Evolutionary conservation across 306 rosid genomes (phyloP), one percentile per base, ranked within the genome.

Genomic region (Ammopiptanthus mongolicus): DNA sequence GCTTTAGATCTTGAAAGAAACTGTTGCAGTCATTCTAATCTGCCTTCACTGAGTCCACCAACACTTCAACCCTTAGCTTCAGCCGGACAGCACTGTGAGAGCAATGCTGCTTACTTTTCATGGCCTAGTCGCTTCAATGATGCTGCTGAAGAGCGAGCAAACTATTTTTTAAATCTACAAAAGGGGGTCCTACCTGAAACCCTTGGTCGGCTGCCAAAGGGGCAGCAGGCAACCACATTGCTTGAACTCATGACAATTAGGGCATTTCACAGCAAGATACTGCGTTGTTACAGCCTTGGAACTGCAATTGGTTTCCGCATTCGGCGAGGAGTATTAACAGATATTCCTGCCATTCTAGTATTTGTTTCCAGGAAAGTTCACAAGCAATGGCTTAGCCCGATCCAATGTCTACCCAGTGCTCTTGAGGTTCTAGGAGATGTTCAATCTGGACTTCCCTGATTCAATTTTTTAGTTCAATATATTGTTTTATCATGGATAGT

Each of bases 281-380:
- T 95, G 84, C 97, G 99, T 60, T 95, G 99, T 77, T 95, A 90
- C 80, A 95, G 99, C 83, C 98, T 95, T 39, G 99, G 98, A 50
- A 95, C 99, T 5, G 99, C 99, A 41, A 86, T 95, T 81, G 99
- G 99, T 74, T 92, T 95, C 82, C 97, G 99, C 17, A 95, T 95
- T 66, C 87, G 90, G 34, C 85, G 73, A 67, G 99, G 99, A 5
- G 92, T 87, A 70, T 86, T 95, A 66, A 95, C 99, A 6, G 97
- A 90, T 46, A 89, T 92, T 76, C 99, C 99, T 46, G 99, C 99
- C 17, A 95, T 95, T 86, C 92, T 95, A 73, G 99, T 95, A 37
- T 95, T 95, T 80, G 99, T 95, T 84, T 87, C 99, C 64, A 87
- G 99, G 87, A 95, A 95, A 85, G 99, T 95, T 77, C 97, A 95